A percentile compares a stretch with the other conserved stretches of the same genome.
These are phyloP conservation scores for Escallonia herrerae DNA, from an alignment of 129 eudicot genomes.

Conservation along the genomic window DNA sequence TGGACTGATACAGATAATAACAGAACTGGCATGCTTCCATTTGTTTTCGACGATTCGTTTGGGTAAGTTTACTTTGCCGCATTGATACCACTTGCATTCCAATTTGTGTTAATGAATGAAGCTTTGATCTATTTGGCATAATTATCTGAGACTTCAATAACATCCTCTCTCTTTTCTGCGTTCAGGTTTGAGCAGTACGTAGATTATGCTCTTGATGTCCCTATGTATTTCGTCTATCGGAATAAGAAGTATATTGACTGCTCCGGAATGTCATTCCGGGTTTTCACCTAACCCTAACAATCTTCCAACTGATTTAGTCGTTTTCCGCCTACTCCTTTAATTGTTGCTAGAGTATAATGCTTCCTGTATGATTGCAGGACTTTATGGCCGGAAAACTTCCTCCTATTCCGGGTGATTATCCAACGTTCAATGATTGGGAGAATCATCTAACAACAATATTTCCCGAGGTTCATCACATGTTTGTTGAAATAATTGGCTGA, in stretches of 20 bases:
- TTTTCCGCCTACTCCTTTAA: slow-evolving; percentile 3
- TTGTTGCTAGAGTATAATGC: background rate
- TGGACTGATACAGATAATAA: slow-evolving; percentile 96
- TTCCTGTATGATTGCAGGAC: slow-evolving; percentile 44
- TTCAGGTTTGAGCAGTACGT: slow-evolving; percentile 96
- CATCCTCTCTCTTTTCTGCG: slow-evolving; percentile 2
- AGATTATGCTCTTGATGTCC: slow-evolving; percentile 97
- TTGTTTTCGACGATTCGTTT: slow-evolving; percentile 90
- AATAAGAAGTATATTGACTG: slow-evolving; percentile 79
- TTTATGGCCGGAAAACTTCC: slow-evolving; percentile 83
- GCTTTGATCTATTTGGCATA: background rate
- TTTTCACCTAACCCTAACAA: slow-evolving; percentile 23
- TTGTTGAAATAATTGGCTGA: background rate
- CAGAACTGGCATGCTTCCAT: slow-evolving; percentile 98
- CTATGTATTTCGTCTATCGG: slow-evolving; percentile 92
- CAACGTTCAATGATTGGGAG: slow-evolving; percentile 92
- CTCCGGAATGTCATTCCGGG: slow-evolving; percentile 93
- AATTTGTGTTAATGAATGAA: background rate
- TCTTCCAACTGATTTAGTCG: background rate
- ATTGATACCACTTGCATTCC: background rate
- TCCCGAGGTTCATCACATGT: slow-evolving; percentile 60
- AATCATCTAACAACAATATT: slow-evolving; percentile 91
- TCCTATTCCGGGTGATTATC: slow-evolving; percentile 83
- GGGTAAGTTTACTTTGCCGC: slow-evolving; percentile 39
- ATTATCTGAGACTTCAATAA: slow-evolving; percentile 1